Base-by-base conservation (phyloP, 202 grass and related monocot species). In the Panicum hallii region DNA sequence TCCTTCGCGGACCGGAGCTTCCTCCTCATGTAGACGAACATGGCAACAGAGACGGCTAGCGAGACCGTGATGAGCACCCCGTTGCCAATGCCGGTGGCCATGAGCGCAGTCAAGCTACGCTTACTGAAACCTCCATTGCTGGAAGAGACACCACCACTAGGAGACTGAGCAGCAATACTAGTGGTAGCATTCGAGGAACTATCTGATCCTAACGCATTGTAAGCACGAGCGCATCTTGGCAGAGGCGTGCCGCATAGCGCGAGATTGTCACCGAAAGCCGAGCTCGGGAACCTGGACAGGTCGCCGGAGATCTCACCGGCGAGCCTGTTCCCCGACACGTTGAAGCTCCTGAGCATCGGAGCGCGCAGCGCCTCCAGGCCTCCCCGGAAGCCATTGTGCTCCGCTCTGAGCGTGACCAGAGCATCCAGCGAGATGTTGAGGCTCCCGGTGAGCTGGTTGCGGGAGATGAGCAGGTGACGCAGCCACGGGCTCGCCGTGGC, bases 31-130 rank as follows among this genome's bases (percentile, higher is more conserved):
- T 90, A 90, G 38, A 87, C 40, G 63, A 87, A 87, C 84, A 43
- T 87, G 54, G 84, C 75, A 0, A 84, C 46, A 0, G 85, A 80
- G 44, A 92, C 73, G 1, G 72, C 47, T 38, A 92, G 13, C 5
- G 90, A 91, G 34, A 75, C 40, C 0, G 67, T 54, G 46, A 94
- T 66, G 13, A 88, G 82, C 52, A 92, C 67, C 19, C 84, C 46
- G 4, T 94, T 89, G 70, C 88, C 85, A 63, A 92, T 82, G 66
- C 90, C 71, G 5, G 88, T 87, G 74, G 82, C 85, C 66, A 94
- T 9, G 75, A 94, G 79, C n/a, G 82, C 85, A 0, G 76, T 79
- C n/a, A 92, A 0, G 70, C 90, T 86, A 26, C 74, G 11, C 69
- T 94, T 82, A 28, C 69, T 70, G 20, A 86, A 38, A 4, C 34